Conservation (phyloP, 495 filamentous ascomycete species). For the Hypoxylon trugodes region DNA sequence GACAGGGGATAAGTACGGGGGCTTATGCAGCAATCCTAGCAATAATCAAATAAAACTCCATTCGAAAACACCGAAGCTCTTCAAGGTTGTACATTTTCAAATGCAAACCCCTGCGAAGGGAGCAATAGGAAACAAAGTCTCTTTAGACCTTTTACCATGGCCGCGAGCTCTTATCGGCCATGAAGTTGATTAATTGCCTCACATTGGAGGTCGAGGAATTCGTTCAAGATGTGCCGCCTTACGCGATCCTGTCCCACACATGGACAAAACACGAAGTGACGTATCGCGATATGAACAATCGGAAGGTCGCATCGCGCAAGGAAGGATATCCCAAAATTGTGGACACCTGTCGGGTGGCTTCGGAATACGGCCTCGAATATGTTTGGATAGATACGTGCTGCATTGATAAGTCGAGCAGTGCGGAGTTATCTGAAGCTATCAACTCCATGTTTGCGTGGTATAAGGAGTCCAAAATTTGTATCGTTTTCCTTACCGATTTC, state of each 20-base stretch:
- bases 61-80: not conserved
- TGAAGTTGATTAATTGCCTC: conserved; percentile 46
- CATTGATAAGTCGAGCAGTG: conserved; percentile 53
- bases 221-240: conserved; percentile 37
- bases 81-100: not conserved
- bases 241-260: conserved; percentile 48
- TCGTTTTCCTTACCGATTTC: conserved; percentile 48
- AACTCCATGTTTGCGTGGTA: conserved; percentile 56
- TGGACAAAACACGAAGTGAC: conserved; percentile 46
- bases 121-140: not conserved
- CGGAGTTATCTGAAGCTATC: conserved; percentile 51
- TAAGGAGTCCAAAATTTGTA: conserved; percentile 43
- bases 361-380: conserved; percentile 25
- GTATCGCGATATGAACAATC: conserved; percentile 38
- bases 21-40: not conserved
- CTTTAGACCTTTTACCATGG: conserved; percentile 7
- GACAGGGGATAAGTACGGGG: not conserved
- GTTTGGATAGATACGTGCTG: conserved; percentile 52
- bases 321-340: conserved; percentile 38
- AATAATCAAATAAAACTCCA: not conserved
- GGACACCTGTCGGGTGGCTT: conserved; percentile 30
- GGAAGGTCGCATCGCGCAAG: conserved; percentile 7
- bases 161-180: conserved; percentile 13
- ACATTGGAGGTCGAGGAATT: conserved; percentile 43
- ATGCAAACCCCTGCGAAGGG: not conserved